These are phyloP conservation scores for Arachis monticola DNA, from an alignment of 331 rosid genomes.

Conservation along the genomic window DNA sequence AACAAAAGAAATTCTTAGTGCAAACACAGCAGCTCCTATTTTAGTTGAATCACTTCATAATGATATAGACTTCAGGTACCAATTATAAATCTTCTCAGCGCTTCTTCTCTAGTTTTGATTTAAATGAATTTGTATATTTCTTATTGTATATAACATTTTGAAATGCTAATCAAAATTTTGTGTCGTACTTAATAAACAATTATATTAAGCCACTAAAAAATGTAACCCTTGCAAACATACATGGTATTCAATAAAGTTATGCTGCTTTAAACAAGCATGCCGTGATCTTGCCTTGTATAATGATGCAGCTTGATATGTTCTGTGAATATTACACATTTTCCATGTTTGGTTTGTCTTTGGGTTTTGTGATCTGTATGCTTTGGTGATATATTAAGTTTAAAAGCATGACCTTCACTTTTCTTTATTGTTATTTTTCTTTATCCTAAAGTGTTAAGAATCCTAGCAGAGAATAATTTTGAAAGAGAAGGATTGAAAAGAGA, in stretches of 20 bases:
- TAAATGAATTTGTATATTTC: slow-evolving; percentile 10
- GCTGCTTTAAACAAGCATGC: too few species aligned
- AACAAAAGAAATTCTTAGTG: slow-evolving; percentile 95
- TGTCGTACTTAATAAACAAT: neutral
- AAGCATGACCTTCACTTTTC: slow-evolving; percentile 2
- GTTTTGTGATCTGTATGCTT: neutral
- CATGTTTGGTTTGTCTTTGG: too few species aligned
- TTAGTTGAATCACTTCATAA: slow-evolving; percentile 91
- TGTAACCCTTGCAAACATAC: too few species aligned
- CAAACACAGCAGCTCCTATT: slow-evolving; percentile 92
- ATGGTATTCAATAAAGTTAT: too few species aligned
- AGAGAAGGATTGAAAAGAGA: too few species aligned
- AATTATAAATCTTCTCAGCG: slow-evolving; percentile 18
- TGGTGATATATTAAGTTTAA: neutral
- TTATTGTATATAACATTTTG: neutral
- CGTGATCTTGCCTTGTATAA: too few species aligned
- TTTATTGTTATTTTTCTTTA: neutral
- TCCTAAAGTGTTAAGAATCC: too few species aligned
- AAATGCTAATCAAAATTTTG: slow-evolving; percentile 8
- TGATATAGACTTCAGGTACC: slow-evolving; percentile 88
- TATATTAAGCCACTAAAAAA: too few species aligned
- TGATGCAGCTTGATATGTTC: too few species aligned
- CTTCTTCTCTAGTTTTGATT: slow-evolving; percentile 3
- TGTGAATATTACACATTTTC: too few species aligned
- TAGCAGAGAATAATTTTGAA: too few species aligned